phyloP scores from a whole-genome alignment of 2,329 filamentous ascomycete genomes.

The Colletotrichum graminicola region DNA sequence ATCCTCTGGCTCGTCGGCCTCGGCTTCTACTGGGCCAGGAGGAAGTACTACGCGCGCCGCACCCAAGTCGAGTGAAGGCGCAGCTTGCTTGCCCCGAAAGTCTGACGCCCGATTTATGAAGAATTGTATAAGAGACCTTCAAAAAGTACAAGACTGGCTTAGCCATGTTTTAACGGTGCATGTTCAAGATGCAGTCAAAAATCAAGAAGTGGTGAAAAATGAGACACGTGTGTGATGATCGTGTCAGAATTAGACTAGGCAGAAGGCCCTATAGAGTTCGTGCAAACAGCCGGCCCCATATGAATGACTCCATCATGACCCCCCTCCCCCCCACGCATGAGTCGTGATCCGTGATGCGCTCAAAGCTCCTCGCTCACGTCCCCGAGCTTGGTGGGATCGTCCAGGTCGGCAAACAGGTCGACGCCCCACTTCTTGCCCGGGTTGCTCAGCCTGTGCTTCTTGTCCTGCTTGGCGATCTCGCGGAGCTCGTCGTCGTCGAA shows the following conservation, averaged over 20 bases:
- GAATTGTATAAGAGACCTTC: too few species aligned
- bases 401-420: conserved; percentile 54
- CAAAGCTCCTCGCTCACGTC: conserved; percentile 32
- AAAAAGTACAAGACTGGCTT: too few species aligned
- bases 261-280: background rate
- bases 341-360: background rate
- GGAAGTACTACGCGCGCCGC: conserved; percentile 15
- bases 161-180: background rate
- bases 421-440: conserved; percentile 56
- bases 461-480: conserved; percentile 46
- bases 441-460: conserved; percentile 53
- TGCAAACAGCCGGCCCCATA: too few species aligned
- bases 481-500: conserved; percentile 55
- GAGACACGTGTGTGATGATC: background rate
- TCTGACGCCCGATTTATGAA: too few species aligned
- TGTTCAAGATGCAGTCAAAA: background rate
- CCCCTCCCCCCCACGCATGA: too few species aligned
- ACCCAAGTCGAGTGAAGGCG: background rate
- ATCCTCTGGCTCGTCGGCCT: conserved; percentile 64
- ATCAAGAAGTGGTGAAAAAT: background rate
- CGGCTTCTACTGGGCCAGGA: conserved; percentile 53
- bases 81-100: too few species aligned
- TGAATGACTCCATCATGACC: too few species aligned
- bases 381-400: conserved; percentile 49
- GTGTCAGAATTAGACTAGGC: background rate